Evolutionary conservation across 169 alveolate genomes (phyloP), one percentile per base, ranked within the genome.

Genomic region (Plasmodium gaboni): DNA sequence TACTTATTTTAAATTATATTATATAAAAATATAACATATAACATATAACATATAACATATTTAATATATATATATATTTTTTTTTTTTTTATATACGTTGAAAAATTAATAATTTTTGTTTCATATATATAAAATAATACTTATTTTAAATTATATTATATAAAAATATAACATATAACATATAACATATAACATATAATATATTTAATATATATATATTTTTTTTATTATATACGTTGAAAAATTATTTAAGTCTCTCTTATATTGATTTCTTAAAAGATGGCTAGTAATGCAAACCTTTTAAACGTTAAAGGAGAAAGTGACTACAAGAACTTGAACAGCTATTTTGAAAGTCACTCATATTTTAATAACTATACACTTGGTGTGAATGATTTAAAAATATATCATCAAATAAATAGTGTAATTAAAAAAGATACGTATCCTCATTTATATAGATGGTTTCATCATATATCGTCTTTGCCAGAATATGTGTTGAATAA

Each of bases 391-490:
- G 91, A 83, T 70, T 8, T 83, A 72, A 83, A 83, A 46, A 69
- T 83, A 5, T 83, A 19, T 48, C 55, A 68, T 59, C 91, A 83
- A 17, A 83, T 83, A 68, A 83, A 51, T 55, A 26, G 51, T 17
- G 86, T 68, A 5, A 51, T 83, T 22, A 44, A 53, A 48, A 60
- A 83, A 32, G 83, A 83, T 38, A 83, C 32, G 5, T 69, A 83
- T 51, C 91, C 91, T 17, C 91, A 83, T 38, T 83, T 83, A 55
- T 83, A 57, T 69, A 83, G 91, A 55, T 83, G 91, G 91, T 70
- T 68, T 83, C 42, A 69, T 15, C 91, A 83, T 44, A 83, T 83
- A 26, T n/a, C n/a, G 12, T 69, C 91, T 1, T 28, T 83, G 22
- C 73, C 73, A 10, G 44, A 50, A 38, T 32, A 32, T 83, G 64